Base-by-base conservation (phyloP, 768 basidiomycete species). In the Pleurotus giganteus region DNA sequence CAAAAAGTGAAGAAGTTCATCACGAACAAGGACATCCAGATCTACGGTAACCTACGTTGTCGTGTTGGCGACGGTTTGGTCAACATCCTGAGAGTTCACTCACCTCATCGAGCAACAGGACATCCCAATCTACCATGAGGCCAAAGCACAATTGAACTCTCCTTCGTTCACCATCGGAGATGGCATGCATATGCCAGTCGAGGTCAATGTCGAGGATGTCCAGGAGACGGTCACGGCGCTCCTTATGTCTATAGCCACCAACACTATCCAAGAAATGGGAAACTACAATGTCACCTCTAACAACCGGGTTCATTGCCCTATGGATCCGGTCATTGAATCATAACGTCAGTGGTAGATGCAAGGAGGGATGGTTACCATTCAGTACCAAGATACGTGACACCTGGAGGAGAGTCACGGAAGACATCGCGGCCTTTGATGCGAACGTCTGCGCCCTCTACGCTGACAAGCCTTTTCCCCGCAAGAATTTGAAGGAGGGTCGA, bases 271-370 rank as follows among this genome's bases (percentile, higher is more conserved):
- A 76, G 70, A 99, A 99, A 45, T 84, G 77, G n/a, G 90, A 85
- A 2, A 99, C 97, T 28, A 86, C 75, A 58, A 98, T 95, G 69
- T 98, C 97, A 7, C 89, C 78, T 28, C 95, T 82, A 11, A 98
- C 95, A 55, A 98, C 96, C 1, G 95, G 94, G 70, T 99, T 98
- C 85, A 91, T 91, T 0, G 94, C 94, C 91, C 91, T 91, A 65
- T n/a, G 58, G n/a, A 19, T 52, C 19, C 53, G 54, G 32, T 56
- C 28, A 52, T 51, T 17, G 24, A 21, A 41, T 23, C 49, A 17
- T 55, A 13, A 36, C 39, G 42, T 11, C 39, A 27, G 42, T 27
- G 37, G 34, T 44, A 19, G n/a, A 32, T 44, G 13, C 36, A 28
- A 28, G 26, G 17, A 36, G 9, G 3, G 23, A 37, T 9, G 47